Evolutionary conservation across 805 yeast genomes (phyloP).

Genomic region (Candida alai): DNA sequence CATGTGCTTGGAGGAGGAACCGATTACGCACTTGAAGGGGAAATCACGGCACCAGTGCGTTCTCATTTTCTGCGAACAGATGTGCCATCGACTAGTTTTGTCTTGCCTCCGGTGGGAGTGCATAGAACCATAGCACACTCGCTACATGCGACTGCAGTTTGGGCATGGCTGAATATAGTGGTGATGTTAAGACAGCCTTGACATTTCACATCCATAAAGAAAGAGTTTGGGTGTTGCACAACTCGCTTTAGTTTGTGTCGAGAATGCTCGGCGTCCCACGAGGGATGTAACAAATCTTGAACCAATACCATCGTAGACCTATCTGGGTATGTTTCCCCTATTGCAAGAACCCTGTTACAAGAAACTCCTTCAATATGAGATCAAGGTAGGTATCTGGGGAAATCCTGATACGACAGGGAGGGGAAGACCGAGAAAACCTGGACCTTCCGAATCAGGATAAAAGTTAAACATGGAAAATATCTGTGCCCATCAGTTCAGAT

Average conservation of each 20-base stretch:
- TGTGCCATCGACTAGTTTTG: constrained; percentile 40
- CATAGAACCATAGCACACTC: constrained; percentile 38
- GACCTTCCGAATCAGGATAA: too few species aligned
- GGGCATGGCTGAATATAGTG: constrained; percentile 41
- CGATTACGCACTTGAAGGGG: neutral
- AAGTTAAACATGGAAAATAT: too few species aligned
- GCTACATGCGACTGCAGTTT: constrained; percentile 41
- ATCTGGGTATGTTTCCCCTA: too few species aligned
- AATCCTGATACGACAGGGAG: too few species aligned
- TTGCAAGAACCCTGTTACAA: too few species aligned
- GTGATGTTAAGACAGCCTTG: constrained; percentile 41
- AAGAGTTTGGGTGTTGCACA: constrained; percentile 40
- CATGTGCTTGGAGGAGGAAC: too few species aligned
- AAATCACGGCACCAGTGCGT: too few species aligned
- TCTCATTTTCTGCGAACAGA: constrained; percentile 41
- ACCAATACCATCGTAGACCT: constrained; percentile 32
- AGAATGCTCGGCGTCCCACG: constrained; percentile 35
- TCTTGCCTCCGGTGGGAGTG: constrained; percentile 42
- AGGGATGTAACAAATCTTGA: constrained; percentile 41
- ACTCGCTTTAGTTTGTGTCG: constrained; percentile 37
- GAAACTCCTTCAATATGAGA: too few species aligned
- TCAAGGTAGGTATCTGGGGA: too few species aligned
- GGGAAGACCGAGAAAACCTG: too few species aligned
- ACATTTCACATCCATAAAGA: constrained; percentile 41
- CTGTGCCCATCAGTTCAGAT: too few species aligned